Base-by-base conservation (phyloP, 2,329 filamentous ascomycete genomes). In the Talaromyces rugulosus region DNA sequence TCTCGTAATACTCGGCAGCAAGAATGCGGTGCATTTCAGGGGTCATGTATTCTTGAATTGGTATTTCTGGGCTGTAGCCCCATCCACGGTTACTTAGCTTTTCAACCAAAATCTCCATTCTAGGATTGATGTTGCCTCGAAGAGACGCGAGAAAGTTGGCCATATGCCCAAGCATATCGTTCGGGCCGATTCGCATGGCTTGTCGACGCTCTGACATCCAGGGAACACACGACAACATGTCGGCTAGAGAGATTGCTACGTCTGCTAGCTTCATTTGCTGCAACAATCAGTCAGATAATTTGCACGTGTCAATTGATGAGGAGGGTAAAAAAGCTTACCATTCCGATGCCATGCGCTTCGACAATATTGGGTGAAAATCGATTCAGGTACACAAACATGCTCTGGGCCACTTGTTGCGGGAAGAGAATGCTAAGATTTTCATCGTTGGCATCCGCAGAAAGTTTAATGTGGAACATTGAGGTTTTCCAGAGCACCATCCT, bases 241-340 rank as follows among this genome's bases (percentile, higher is more conserved):
- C 61, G 7, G 61, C 61, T 14, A 62, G 61, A 18, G 61, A 62
- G 34, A 62, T 62, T 47, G 61, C 61, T 18, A 62, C 42, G 30
- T 62, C 61, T 52, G 61, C 61, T 30, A 62, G 23, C 53, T 62
- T 62, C 61, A 62, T 62, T 62, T 62, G 61, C 61, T 62, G 16
- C 8, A 31, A n/a, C 23, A 8, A 14, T 34, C 56, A 4, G 47
- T 40, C 18, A 27, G 18, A 5, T 11, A 23, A 7, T 50, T 50
- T 30, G 4, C 27, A 34, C 23, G 12, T 7, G 14, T 4, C 14
- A 28, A 50, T 18, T 30, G 5, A 53, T 28, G 1, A 6, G 9
- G 11, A 51, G 23, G 6, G 16, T 18, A 7, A 31, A 16, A 2
- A 7, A 30, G 7, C 51, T 52, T 34, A 62, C 61, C 57, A 62